A percentile compares a stretch with the other conserved stretches of the same genome.
Evolutionary conservation across 1,139 yeast genomes (phyloP).

Genomic region (Barnettozyma hawaiiensis): DNA sequence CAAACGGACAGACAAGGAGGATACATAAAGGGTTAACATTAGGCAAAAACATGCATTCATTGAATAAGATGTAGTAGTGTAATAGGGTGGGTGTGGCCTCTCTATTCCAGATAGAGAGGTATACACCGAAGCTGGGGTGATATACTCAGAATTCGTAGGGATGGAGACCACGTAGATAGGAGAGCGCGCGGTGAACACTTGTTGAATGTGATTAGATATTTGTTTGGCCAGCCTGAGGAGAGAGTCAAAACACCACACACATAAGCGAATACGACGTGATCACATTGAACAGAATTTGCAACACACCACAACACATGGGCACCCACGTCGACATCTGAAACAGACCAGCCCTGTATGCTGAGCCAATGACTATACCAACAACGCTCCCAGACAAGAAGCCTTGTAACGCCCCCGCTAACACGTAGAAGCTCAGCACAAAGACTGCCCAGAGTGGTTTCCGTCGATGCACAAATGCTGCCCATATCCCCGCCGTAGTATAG

Average conservation of each 20-base stretch:
- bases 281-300: conserved; percentile 60
- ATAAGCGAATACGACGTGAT: conserved; percentile 57
- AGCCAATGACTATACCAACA: conserved; percentile 56
- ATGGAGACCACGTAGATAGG: too few relatives aligned
- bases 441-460: conserved; percentile 35
- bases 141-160: too few relatives aligned
- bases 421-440: conserved; percentile 40
- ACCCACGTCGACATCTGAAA: conserved; percentile 92
- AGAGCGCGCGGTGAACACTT: too few relatives aligned
- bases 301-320: conserved; percentile 75
- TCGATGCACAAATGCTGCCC: conserved; percentile 53
- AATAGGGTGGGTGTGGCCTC: too few relatives aligned
- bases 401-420: conserved; percentile 52
- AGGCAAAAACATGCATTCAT: too few relatives aligned
- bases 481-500: conserved; percentile 58
- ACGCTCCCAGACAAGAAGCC: conserved; percentile 70
- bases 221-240: too few relatives aligned
- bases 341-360: conserved; percentile 70
- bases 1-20: too few relatives aligned
- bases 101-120: too few relatives aligned
- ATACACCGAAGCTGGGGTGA: too few relatives aligned
- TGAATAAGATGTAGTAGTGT: too few relatives aligned
- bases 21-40: too few relatives aligned
- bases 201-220: too few relatives aligned
- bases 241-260: conserved; percentile 34